Evolutionary conservation across 441 rosid genomes (phyloP), one percentile per base, ranked within the genome.

Genomic region (Pelargonium fulgidum): DNA sequence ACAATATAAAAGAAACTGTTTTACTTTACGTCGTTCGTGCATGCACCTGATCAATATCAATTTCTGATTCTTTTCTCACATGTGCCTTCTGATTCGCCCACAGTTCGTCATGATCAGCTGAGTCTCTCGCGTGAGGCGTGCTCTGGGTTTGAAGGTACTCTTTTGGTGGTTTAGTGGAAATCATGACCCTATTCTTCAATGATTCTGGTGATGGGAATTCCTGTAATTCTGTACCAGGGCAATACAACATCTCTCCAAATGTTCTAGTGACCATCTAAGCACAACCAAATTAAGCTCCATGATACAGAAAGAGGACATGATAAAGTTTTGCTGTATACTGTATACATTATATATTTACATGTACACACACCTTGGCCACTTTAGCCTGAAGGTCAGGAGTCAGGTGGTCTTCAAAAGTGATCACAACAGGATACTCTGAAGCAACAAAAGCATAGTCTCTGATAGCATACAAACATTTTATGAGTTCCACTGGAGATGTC

Each of bases 321-420:
- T 33, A 33, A 33, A 33, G 7, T 33, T 4, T 33, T 4, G 7
- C 3, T 29, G 24, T 22, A 33, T 33, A 33, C n/a, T n/a, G 36
- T 5, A 33, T 33, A 33, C 39, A 33, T 4, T 33, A 33, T 7
- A 33, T 4, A 33, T 33, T 4, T 33, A 33, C 39, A 33, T 33
- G 5, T 1, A 24, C 39, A 64, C 64, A 65, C 36, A 87, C 99
- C 89, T 85, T 73, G 39, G 96, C 96, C 39, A 89, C 96, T 91
- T 91, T 88, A 50, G 93, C 87, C 75, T 88, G 97, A 69, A 91
- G 96, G 42, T 83, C 75, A 44, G 92, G 82, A 41, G 95, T 87
- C 52, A 93, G 92, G 76, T 93, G 99, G 81, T 93, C 99, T 85
- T 93, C 99, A 9, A 91, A 86, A 74, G 99, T 93, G 64, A 93